Evolutionary conservation across 1,284 basidiomycete species (phyloP).

Genomic region (Somion occarium): DNA sequence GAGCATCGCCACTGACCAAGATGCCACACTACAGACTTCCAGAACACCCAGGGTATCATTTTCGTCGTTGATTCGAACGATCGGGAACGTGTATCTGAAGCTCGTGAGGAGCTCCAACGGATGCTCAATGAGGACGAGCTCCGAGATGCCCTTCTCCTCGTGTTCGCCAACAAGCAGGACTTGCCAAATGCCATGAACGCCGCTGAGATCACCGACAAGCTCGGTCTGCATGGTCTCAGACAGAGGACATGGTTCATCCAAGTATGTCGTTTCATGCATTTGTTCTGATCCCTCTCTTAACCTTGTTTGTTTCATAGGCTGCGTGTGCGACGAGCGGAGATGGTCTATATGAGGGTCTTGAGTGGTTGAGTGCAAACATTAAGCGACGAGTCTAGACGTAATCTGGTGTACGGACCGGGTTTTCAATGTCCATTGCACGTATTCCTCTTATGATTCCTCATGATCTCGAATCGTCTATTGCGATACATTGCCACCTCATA

Average conservation of each 20-base stretch:
- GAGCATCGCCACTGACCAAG: conserved; percentile 5
- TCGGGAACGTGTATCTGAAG: conserved; percentile 98
- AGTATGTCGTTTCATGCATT: conserved; percentile 40
- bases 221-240: conserved; percentile 94
- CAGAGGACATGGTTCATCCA: conserved; percentile 99
- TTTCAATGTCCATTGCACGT: conserved; percentile 32
- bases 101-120: conserved; percentile 97
- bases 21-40: conserved; percentile 75
- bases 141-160: conserved; percentile 95
- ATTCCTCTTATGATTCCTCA: conserved; percentile 31
- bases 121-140: conserved; percentile 99
- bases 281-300: conserved; percentile 12
- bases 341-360: conserved; percentile 97
- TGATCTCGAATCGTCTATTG: conserved; percentile 26
- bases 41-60: conserved; percentile 99
- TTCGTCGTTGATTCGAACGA: conserved; percentile 99
- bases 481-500: conserved; percentile 20
- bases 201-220: conserved; percentile 99
- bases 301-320: conserved; percentile 48
- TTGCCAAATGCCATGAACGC: conserved; percentile 99
- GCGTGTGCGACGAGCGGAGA: conserved; percentile 99
- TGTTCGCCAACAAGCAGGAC: conserved; percentile 99
- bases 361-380: conserved; percentile 92
- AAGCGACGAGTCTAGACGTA: conserved; percentile 68
- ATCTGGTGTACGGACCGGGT: conserved; percentile 18